Evolutionary conservation across 140 eudicot genomes (phyloP).

Genomic region (Senecio squalidus): DNA sequence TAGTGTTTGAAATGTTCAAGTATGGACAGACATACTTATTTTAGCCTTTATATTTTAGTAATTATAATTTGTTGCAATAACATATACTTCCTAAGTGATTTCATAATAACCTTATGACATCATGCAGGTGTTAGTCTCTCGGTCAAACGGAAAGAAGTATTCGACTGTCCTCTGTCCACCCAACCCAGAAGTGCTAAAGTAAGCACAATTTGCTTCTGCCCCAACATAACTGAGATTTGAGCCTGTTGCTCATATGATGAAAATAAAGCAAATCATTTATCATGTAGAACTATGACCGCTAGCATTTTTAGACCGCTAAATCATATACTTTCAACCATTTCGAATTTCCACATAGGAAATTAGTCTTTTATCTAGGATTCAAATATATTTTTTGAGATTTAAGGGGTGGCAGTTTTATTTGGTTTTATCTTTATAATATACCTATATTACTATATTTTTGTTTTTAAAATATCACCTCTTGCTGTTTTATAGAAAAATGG

Average conservation of each 20-base stretch:
- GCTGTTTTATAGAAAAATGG: no score
- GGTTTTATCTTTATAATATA: background rate
- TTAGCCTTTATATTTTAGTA: background rate
- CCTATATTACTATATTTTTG: background rate
- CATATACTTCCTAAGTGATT: background rate
- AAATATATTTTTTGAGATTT: background rate
- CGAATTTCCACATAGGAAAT: background rate
- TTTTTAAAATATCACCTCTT: background rate
- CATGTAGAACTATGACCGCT: background rate
- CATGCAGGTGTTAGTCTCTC: slow-evolving; percentile 80
- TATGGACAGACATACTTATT: background rate
- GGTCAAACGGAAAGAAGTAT: slow-evolving; percentile 65
- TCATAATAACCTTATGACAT: slow-evolving; percentile 2
- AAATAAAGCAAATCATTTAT: slow-evolving; percentile 7
- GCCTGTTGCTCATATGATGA: background rate
- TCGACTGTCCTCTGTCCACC: slow-evolving; percentile 80
- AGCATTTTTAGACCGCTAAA: background rate
- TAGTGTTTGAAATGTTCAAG: background rate
- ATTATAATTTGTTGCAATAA: no score
- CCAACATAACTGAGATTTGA: background rate
- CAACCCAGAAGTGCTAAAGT: slow-evolving; percentile 50
- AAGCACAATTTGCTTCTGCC: slow-evolving; percentile 14
- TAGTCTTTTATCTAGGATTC: background rate
- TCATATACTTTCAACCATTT: slow-evolving; percentile 1
- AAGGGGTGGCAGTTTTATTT: background rate